Evolutionary conservation across 1,284 basidiomycete genomes (phyloP), one percentile per base, ranked within the genome.

Genomic region (Rhodotorula sp.): DNA sequence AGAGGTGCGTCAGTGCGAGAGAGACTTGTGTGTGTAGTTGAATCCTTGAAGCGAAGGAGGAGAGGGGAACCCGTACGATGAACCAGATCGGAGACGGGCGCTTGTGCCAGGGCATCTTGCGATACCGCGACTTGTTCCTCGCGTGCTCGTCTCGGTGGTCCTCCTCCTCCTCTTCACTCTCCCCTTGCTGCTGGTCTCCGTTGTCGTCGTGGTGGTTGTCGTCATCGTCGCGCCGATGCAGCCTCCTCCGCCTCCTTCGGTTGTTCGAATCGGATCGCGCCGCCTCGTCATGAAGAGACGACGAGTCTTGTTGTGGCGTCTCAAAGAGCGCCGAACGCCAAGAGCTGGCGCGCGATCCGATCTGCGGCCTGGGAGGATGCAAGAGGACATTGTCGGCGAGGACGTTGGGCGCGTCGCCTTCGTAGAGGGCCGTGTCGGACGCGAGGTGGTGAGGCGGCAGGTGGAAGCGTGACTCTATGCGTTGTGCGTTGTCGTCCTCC

Each of bases 61-160:
- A 21, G 23, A 7, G 4, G 34, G 34, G 34, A 15, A 31, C 43
- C 43, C 69, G 31, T 38, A 70, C 69, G 62, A 71, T 60, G 56
- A 72, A 63, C 71, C 68, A 75, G 23, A 75, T 48, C 19, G 73
- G 73, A 19, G 66, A 69, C 1, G 73, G 73, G 1, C 74, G 60
- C 26, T 69, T 58, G 60, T 69, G 70, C 74, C 74, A 76, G 2
- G 28, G 50, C 19, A 71, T 49, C 18, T 60, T 54, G 23, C 28
- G 45, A 15, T 43, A 26, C 34, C 49, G 62, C 26, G 18, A 23
- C 52, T 56, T 55, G 26, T 54, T 63, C n/a, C 62, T 16, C 21
- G 52, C 52, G 43, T 56, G 52, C 23, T 54, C 38, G 52, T 54
- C 52, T 14, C 54, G 52, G 4, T 21, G 14, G 16, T 28, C 49